Base-by-base conservation (phyloP, 306 rosid genomes). In the Datisca glomerata region DNA sequence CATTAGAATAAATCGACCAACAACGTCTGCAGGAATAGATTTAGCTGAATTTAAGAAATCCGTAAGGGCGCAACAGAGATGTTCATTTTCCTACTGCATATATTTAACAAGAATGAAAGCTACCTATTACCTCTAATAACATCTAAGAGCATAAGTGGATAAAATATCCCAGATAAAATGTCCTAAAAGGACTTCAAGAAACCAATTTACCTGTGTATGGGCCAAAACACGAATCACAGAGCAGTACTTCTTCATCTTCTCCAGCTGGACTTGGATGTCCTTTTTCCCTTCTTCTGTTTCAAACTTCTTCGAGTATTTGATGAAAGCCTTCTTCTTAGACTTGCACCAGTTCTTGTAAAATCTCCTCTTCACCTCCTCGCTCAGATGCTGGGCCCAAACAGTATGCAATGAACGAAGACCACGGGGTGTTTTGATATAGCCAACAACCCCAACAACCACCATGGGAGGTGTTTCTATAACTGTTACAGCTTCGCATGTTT, bases 321-420 rank as follows among this genome's bases (percentile, higher is more conserved):
- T 39, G 45, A 84, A 84, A 14, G 92, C 94, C 80, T 71, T 84
- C 92, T 84, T 76, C 83, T 84, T 84, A 36, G 94, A 84, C 72
- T 79, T 84, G 79, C 78, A 68, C 92, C 86, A 84, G 47, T 84
- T 84, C 73, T 84, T 79, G 23, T 84, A 84, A 58, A 84, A 84
- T 62, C 92, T 68, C 29, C 94, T 65, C 71, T 55, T 84, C 2
- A 84, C 27, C 53, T 84, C 94, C 60, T 84, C 92, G 21, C 83
- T 79, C 56, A 84, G 59, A 61, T 84, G 94, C 78, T 84, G 94
- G 28, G 92, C 69, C 94, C 94, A 84, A 0, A 84, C 94, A 29
- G 92, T 76, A 62, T 72, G 59, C 78, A 84, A 19, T 1, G 92
- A 55, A 0, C 92, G 78, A n/a, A 84, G 86, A n/a, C 94, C 94